Evolutionary conservation across 2,329 filamentous ascomycete genomes (phyloP), one percentile per base, ranked within the genome.

Genomic region (Colletotrichum salicis): DNA sequence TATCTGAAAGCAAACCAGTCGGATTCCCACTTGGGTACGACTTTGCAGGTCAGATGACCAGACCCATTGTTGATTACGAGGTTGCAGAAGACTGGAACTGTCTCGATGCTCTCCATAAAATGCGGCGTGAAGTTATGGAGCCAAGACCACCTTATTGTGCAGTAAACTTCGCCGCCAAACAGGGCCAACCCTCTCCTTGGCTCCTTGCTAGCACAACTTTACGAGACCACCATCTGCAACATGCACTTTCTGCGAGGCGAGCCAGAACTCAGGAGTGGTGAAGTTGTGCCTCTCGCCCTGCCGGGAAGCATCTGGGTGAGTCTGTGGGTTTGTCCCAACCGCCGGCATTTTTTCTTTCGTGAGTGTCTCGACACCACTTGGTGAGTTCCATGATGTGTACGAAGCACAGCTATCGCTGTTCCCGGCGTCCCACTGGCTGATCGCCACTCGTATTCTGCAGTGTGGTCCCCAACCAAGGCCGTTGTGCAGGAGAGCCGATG

Each of bases 381-480:
- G 15, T 11, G 15, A 11, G 8, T 7, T 55, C 52, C 12, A 22
- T 19, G 33, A 29, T 41, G 33, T 31, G 24, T 63, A 55, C n/a
- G 29, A 61, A 8, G 22, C 33, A 45, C 22, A 33, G 41, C 5
- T 13, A 8, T 60, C 45, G 59, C 48, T 64, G 69, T 37, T 71
- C 58, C 22, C 58, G 59, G 58, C 55, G n/a, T 68, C 69, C 59
- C 54, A 68, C 65, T 64, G 56, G 67, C 6, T 41, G 51, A 72
- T 71, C 67, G 70, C 70, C 70, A 72, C 70, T 72, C 70, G 70
- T 72, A 72, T 72, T 66, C 70, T 72, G 70, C 67, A 63, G 51
- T 54, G 52, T 64, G 33, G 54, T 55, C 54, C 54, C 48, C 65
- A 61, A 60, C 67, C 24, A 27, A 35, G 33, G 41, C 48, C 59